These are phyloP conservation scores for Hibiscus syriacus DNA, from an alignment of 345 rosid species.

Conservation along the genomic window DNA sequence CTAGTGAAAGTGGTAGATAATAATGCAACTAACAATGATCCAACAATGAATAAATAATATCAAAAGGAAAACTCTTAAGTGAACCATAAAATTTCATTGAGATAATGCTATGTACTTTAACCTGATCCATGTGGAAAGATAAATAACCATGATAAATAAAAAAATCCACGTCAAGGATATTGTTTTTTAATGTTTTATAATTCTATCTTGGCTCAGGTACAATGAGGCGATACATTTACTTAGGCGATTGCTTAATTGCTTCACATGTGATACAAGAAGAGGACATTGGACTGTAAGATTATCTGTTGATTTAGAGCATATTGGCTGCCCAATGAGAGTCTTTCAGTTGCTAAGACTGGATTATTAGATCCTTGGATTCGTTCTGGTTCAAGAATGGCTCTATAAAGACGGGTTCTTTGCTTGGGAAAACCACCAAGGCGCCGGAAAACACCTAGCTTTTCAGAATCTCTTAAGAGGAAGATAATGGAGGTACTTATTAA, in stretches of 20 bases:
- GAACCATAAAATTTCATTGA: too few species aligned
- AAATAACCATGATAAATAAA: too few species aligned
- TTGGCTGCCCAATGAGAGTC: conserved; percentile 67
- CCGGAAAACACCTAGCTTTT: conserved; percentile 77
- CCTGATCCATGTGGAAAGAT: too few species aligned
- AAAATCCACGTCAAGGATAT: background rate
- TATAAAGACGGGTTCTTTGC: conserved; percentile 75
- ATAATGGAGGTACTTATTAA: conserved; percentile 50
- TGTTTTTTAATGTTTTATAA: background rate
- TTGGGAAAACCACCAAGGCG: conserved; percentile 95
- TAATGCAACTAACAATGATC: too few species aligned
- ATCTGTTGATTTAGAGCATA: conserved; percentile 81
- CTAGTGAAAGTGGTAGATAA: too few species aligned
- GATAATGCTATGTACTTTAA: too few species aligned
- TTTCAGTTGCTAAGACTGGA: conserved; percentile 71
- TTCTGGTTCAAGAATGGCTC: conserved; percentile 82
- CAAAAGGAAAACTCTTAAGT: too few species aligned
- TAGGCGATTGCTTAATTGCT: conserved; percentile 51
- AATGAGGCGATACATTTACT: conserved; percentile 48
- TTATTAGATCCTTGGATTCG: conserved; percentile 82
- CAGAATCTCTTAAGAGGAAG: conserved; percentile 42
- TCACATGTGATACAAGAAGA: conserved; percentile 69
- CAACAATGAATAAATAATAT: too few species aligned
- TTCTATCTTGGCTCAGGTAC: conserved; percentile 38
- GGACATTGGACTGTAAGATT: conserved; percentile 89